Conservation (phyloP, 208 protist species). For the Crithidia expoeki region DNA sequence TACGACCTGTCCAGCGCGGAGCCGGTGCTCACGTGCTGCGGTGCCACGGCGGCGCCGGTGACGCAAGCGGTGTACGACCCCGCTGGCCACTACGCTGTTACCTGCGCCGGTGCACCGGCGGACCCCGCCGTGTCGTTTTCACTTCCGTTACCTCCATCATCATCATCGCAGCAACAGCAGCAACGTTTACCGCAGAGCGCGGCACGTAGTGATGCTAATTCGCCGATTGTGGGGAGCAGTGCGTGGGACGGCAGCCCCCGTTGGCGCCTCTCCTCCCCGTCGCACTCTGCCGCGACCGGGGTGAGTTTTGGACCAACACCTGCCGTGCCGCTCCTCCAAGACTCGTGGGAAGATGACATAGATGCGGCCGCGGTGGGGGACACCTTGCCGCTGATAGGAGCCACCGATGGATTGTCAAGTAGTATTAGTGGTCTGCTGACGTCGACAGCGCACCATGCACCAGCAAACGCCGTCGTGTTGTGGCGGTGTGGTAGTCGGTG, state of each 20-base stretch:
- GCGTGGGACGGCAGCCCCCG: conserved; percentile 9
- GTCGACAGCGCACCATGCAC: conserved; percentile 16
- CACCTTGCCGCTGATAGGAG: not conserved
- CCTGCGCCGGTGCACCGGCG: conserved; percentile 41
- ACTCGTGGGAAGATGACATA: conserved; percentile 26
- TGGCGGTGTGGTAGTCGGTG: conserved; percentile 29
- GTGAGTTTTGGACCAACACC: not conserved
- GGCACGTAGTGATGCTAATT: not conserved
- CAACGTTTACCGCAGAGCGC: conserved; percentile 1
- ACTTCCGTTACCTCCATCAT: not conserved
- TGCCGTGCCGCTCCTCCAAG: conserved; percentile 15
- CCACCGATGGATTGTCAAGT: not conserved
- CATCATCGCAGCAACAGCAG: not conserved
- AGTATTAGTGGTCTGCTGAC: not conserved
- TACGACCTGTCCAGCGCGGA: conserved; percentile 62
- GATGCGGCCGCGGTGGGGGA: conserved; percentile 5
- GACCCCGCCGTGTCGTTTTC: not conserved
- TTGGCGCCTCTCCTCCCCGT: conserved; percentile 22
- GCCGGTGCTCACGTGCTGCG: conserved; percentile 34
- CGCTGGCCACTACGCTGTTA: conserved; percentile 69
- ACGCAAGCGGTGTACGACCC: conserved; percentile 80
- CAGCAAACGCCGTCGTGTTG: conserved; percentile 34
- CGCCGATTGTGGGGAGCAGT: not conserved
- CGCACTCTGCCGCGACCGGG: conserved; percentile 17
- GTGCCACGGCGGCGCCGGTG: conserved; percentile 46